Conservation (phyloP, 352 stramenopile genomes). For the Aphanomyces euteiches region DNA sequence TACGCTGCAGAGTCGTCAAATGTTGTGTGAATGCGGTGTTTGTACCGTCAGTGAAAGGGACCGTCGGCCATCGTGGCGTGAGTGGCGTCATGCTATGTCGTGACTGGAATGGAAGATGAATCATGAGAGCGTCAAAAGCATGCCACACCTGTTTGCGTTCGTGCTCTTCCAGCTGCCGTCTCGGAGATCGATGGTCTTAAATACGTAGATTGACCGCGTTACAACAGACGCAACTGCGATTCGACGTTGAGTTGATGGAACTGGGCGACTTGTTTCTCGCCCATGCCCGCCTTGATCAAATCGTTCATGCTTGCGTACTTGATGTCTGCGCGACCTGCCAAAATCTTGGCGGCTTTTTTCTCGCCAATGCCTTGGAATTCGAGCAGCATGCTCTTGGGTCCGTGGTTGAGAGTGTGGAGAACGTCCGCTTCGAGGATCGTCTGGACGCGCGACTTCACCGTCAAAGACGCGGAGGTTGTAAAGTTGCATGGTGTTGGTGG, state of each 20-base stretch:
- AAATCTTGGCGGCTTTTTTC: constrained; percentile 20
- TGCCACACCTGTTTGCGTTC: too few relatives aligned
- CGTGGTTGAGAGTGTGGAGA: constrained; percentile 23
- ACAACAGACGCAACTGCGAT: not conserved
- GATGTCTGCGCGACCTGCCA: not conserved
- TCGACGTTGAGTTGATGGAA: constrained; percentile 18
- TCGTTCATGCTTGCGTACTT: constrained; percentile 7
- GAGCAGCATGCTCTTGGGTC: not conserved
- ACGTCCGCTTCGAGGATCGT: constrained; percentile 12
- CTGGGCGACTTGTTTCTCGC: constrained; percentile 10
- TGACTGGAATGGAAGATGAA: too few relatives aligned
- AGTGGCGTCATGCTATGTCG: not conserved
- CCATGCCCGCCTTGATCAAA: constrained; percentile 15
- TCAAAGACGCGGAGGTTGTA: not conserved
- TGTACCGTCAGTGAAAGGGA: too few relatives aligned
- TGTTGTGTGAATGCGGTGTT: too few relatives aligned
- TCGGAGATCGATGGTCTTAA: too few relatives aligned
- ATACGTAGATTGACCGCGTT: not conserved
- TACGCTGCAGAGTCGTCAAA: too few relatives aligned
- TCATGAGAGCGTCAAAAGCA: too few relatives aligned
- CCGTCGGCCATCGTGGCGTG: not conserved
- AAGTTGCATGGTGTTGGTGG: not conserved
- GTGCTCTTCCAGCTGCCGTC: too few relatives aligned
- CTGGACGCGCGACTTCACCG: constrained; percentile 5
- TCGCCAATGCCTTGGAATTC: constrained; percentile 22